Percentiles rank a stretch among this genome's conserved stretches.
Evolutionary conservation across 192 early-diverging fungal species (phyloP).

Genomic region (Thamnidium elegans): DNA sequence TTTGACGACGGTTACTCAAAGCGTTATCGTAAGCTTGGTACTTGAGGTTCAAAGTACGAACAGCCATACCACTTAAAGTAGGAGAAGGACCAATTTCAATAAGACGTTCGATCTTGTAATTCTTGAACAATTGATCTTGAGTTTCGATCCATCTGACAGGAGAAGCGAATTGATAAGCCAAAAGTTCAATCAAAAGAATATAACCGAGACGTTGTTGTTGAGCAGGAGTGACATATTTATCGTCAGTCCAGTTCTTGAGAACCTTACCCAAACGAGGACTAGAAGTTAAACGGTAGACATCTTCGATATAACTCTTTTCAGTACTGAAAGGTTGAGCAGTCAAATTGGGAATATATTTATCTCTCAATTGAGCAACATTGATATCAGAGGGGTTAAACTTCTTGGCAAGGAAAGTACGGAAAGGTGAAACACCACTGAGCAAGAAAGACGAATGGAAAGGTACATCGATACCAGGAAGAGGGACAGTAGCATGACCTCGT

Average conservation of each 20-base stretch:
- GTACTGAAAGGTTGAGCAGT: slow-evolving; percentile 87
- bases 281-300: slow-evolving; percentile 67
- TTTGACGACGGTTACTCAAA: slow-evolving; percentile 84
- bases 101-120: slow-evolving; percentile 78
- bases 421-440: slow-evolving; percentile 86
- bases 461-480: slow-evolving; percentile 89
- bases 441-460: slow-evolving; percentile 97
- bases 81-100: slow-evolving; percentile 90
- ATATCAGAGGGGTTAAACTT: slow-evolving; percentile 82
- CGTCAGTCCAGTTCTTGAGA: slow-evolving; percentile 77
- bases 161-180: slow-evolving; percentile 91
- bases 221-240: slow-evolving; percentile 62
- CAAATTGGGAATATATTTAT: slow-evolving; percentile 94
- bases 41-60: slow-evolving; percentile 92
- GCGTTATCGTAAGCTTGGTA: slow-evolving; percentile 96
- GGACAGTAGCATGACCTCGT: slow-evolving; percentile 89
- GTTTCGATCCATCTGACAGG: slow-evolving; percentile 96
- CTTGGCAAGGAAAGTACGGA: slow-evolving; percentile 83
- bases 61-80: slow-evolving; percentile 90
- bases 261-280: slow-evolving; percentile 74
- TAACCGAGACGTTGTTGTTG: slow-evolving; percentile 86
- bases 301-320: slow-evolving; percentile 70
- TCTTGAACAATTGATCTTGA: slow-evolving; percentile 80
- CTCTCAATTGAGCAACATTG: slow-evolving; percentile 76
- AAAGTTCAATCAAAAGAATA: slow-evolving; percentile 80